phyloP scores from a whole-genome alignment of 768 basidiomycete genomes.

The Sporobolomyces phaffii region DNA sequence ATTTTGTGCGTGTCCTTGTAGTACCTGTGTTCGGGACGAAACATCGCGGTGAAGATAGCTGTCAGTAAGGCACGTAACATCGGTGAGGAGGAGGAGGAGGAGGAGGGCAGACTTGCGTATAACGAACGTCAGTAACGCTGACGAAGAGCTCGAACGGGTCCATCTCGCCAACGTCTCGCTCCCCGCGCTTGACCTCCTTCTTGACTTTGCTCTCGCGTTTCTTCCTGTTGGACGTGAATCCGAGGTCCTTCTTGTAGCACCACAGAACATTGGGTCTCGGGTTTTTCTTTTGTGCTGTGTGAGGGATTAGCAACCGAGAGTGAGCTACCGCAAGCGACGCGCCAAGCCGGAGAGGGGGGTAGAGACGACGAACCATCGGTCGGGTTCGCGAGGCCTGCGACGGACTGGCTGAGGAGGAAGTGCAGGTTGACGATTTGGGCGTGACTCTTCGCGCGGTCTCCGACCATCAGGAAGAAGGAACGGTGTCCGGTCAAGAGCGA shows the following conservation, averaged over 20 bases:
- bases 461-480: slow-evolving; percentile 92
- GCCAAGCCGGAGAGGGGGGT: neutral
- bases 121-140: slow-evolving; percentile 96
- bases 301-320: neutral
- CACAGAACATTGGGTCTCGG: slow-evolving; percentile 67
- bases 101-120: slow-evolving; percentile 60
- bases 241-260: slow-evolving; percentile 99
- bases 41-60: too few species aligned
- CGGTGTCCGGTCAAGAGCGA: slow-evolving; percentile 53
- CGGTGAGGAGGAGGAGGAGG: neutral
- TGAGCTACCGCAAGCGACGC: neutral
- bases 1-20: slow-evolving; percentile 97
- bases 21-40: slow-evolving; percentile 58
- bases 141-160: slow-evolving; percentile 98
- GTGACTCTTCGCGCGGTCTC: slow-evolving; percentile 88
- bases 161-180: slow-evolving; percentile 89
- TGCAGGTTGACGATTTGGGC: slow-evolving; percentile 90
- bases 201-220: slow-evolving; percentile 96
- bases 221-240: slow-evolving; percentile 94
- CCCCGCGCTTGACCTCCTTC: slow-evolving; percentile 86
- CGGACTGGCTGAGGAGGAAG: slow-evolving; percentile 74
- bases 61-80: too few species aligned
- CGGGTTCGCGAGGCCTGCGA: slow-evolving; percentile 47
- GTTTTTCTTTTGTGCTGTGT: slow-evolving; percentile 38
- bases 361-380: slow-evolving; percentile 24